Evolutionary conservation across 768 basidiomycete genomes (phyloP).

Genomic region (Tricholoma sp.): DNA sequence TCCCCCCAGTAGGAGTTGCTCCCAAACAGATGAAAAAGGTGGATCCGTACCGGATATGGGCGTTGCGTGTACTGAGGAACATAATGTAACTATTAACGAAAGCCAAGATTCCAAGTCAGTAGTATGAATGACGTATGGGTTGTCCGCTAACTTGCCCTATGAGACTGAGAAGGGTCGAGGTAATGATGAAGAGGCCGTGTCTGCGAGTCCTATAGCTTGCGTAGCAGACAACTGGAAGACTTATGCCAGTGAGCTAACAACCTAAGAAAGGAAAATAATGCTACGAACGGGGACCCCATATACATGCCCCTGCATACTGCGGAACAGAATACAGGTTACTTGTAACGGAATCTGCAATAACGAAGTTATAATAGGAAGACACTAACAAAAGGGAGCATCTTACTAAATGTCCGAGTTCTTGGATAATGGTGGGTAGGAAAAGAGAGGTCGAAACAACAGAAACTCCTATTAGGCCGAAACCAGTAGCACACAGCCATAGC

Average conservation of each 20-base stretch:
- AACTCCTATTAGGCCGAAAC: background rate
- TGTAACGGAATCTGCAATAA: background rate
- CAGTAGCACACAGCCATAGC: background rate
- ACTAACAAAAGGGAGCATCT: background rate
- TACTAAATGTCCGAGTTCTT: background rate
- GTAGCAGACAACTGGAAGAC: background rate
- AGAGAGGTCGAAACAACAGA: background rate
- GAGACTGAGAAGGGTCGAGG: background rate
- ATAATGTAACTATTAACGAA: background rate
- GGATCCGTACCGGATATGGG: background rate
- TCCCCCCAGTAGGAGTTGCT: background rate
- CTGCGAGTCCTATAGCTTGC: background rate
- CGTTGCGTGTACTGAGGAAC: background rate
- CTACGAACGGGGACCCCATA: background rate
- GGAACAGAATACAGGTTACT: background rate
- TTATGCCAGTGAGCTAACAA: background rate
- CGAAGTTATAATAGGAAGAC: background rate
- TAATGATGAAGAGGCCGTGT: background rate
- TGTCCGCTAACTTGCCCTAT: background rate
- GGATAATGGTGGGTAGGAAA: background rate
- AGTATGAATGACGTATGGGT: background rate
- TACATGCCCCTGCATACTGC: background rate
- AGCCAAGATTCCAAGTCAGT: background rate
- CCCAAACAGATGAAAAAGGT: background rate
- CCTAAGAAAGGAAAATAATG: background rate